phyloP scores from a whole-genome alignment of 2,329 filamentous ascomycete genomes.

The Cladophialophora yegresii region DNA sequence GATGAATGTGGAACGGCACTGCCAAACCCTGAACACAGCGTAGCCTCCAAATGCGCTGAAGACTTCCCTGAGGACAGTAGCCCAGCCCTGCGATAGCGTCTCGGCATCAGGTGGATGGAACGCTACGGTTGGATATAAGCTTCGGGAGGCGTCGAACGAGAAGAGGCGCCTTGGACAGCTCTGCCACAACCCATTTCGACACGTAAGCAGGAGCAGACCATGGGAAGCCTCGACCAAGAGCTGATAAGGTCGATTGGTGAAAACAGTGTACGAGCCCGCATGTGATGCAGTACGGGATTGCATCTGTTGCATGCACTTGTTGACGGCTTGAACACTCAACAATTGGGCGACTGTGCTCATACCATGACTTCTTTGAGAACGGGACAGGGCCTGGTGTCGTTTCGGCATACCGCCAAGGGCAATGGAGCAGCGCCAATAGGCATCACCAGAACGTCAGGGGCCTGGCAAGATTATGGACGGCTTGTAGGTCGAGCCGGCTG shows the following conservation, averaged over 20 bases:
- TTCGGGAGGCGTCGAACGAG: background rate
- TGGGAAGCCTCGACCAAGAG: background rate
- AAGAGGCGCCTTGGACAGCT: background rate
- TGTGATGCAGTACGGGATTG: background rate
- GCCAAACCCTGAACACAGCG: background rate
- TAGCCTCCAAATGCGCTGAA: background rate
- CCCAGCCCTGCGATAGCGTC: background rate
- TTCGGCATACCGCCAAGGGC: background rate
- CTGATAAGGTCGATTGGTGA: background rate
- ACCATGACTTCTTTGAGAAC: background rate
- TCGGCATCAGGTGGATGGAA: background rate
- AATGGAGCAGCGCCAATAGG: constrained; percentile 3
- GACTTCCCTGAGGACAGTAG: background rate
- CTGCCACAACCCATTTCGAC: background rate
- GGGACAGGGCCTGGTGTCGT: background rate
- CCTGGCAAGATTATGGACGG: constrained; percentile 10
- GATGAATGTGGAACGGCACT: background rate
- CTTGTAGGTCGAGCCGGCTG: background rate
- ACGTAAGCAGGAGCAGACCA: background rate
- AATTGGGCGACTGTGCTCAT: background rate
- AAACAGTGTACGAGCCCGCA: background rate
- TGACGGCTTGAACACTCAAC: background rate
- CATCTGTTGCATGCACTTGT: background rate
- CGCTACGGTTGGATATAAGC: background rate
- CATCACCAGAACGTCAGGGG: constrained; percentile 10